A percentile compares a stretch with the other conserved stretches of the same genome.
These are phyloP conservation scores for Rutstroemia sp. DNA, from an alignment of 2,329 filamentous ascomycete species.

Conservation along the genomic window DNA sequence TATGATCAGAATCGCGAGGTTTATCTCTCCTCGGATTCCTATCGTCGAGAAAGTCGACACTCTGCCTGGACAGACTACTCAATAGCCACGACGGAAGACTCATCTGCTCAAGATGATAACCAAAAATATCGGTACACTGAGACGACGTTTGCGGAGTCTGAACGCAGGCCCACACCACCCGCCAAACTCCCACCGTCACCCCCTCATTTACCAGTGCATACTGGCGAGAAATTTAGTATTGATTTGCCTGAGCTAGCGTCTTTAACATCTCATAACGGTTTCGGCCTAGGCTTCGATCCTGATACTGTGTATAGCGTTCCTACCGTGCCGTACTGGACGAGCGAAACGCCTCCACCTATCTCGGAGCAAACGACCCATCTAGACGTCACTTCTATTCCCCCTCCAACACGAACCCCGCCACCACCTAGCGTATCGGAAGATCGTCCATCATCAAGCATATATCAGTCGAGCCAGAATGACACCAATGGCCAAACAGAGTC, in stretches of 20 bases:
- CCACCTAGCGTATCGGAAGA: not conserved
- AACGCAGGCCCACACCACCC: conserved; percentile 34
- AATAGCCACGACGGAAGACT: conserved; percentile 20
- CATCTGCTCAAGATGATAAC: conserved; percentile 15
- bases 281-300: conserved; percentile 16
- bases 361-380: conserved; percentile 12
- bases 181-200: conserved; percentile 30
- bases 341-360: conserved; percentile 19
- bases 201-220: conserved; percentile 1
- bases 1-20: conserved; percentile 17
- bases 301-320: conserved; percentile 14
- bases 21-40: conserved; percentile 13
- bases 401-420: conserved; percentile 5
- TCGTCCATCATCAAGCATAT: conserved; percentile 17
- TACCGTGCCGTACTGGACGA: conserved; percentile 18
- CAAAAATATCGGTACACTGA: conserved; percentile 4
- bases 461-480: conserved; percentile 24
- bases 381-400: conserved; percentile 1
- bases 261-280: conserved; percentile 19
- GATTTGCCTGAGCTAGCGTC: conserved; percentile 18
- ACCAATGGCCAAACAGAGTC: conserved; percentile 20
- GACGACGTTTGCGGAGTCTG: conserved; percentile 22
- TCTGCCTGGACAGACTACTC: conserved; percentile 28
- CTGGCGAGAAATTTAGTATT: conserved; percentile 3
- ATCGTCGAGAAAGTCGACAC: conserved; percentile 18